Percentiles rank a stretch among this genome's conserved stretches.
These are phyloP conservation scores for Saturnispora zaruensis DNA, from an alignment of 805 yeast species.

Conservation along the genomic window DNA sequence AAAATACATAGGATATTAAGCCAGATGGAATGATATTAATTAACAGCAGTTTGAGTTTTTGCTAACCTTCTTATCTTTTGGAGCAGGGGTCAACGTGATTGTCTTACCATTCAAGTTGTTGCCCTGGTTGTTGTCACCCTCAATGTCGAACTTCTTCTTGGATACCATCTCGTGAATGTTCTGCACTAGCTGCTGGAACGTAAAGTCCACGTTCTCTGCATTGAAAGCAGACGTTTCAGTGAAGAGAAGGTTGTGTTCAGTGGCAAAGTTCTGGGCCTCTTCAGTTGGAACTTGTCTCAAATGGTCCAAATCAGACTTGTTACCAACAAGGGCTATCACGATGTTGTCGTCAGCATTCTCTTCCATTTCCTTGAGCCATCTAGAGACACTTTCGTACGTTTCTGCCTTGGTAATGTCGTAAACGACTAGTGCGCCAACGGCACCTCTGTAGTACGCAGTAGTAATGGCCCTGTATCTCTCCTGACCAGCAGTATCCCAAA, in stretches of 20 bases:
- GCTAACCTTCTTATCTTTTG: conserved; percentile 60
- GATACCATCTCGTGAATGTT: conserved; percentile 92
- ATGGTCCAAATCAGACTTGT: conserved; percentile 85
- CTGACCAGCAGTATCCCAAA: conserved; percentile 99
- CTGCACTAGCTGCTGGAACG: conserved; percentile 87
- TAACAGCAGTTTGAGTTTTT: conserved; percentile 67
- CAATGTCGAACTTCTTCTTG: conserved; percentile 84
- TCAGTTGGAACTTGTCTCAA: conserved; percentile 95
- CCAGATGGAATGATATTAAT: conserved; percentile 1
- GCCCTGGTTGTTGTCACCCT: conserved; percentile 43
- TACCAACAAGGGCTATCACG: conserved; percentile 89
- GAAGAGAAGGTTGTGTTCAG: conserved; percentile 83
- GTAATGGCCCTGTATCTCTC: conserved; percentile 98
- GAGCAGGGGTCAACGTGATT: conserved; percentile 86
- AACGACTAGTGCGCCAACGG: conserved; percentile 93
- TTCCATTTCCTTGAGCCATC: conserved; percentile 86
- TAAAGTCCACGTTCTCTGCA: conserved; percentile 88
- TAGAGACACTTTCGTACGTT: conserved; percentile 74
- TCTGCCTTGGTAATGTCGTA: conserved; percentile 91
- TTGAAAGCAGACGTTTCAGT: conserved; percentile 95
- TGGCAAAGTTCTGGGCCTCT: conserved; percentile 90
- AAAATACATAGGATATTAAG: background rate
- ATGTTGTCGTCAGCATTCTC: conserved; percentile 92
- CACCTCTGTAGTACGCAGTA: conserved; percentile 94
- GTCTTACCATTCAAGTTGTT: conserved; percentile 63